These are phyloP conservation scores for Pyrenula massariospora DNA, from an alignment of 495 filamentous ascomycete species.

Conservation along the genomic window DNA sequence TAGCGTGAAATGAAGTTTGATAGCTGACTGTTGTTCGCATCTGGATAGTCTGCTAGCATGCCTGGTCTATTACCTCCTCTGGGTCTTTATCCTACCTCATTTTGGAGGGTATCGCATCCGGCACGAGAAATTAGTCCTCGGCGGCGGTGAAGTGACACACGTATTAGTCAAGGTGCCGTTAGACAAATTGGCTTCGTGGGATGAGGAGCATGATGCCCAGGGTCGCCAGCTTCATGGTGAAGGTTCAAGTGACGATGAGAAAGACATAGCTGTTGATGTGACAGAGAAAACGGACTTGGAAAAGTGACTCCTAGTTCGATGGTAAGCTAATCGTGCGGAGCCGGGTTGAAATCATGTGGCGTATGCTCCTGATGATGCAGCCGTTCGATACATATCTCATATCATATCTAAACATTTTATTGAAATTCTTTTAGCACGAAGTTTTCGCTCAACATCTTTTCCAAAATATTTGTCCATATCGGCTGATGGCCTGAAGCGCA, in stretches of 20 bases:
- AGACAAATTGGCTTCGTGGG: slow-evolving; percentile 35
- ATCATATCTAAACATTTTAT: too few relatives aligned
- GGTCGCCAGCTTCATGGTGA: slow-evolving; percentile 13
- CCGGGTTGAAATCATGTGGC: too few relatives aligned
- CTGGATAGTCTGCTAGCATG: slow-evolving; percentile 31
- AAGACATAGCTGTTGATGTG: not conserved
- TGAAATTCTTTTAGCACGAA: too few relatives aligned
- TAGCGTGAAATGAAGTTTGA: not conserved
- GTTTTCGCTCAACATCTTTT: too few relatives aligned
- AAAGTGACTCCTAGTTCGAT: too few relatives aligned
- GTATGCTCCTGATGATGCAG: too few relatives aligned
- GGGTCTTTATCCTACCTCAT: slow-evolving; percentile 39
- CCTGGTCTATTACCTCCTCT: slow-evolving; percentile 43
- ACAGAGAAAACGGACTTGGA: too few relatives aligned
- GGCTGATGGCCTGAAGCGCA: too few relatives aligned
- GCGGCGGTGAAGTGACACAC: slow-evolving; percentile 38
- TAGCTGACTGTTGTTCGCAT: slow-evolving; percentile 3
- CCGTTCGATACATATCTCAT: too few relatives aligned
- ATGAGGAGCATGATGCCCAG: slow-evolving; percentile 42
- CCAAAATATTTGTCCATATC: too few relatives aligned
- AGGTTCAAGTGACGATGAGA: not conserved
- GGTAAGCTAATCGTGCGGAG: too few relatives aligned
- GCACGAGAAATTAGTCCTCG: slow-evolving; percentile 36
- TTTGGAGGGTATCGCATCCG: slow-evolving; percentile 38
- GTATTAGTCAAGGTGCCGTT: slow-evolving; percentile 41